Evolutionary conservation across 805 yeast genomes (phyloP), one percentile per base, ranked within the genome.

Genomic region (Candida pseudoglaebosa): DNA sequence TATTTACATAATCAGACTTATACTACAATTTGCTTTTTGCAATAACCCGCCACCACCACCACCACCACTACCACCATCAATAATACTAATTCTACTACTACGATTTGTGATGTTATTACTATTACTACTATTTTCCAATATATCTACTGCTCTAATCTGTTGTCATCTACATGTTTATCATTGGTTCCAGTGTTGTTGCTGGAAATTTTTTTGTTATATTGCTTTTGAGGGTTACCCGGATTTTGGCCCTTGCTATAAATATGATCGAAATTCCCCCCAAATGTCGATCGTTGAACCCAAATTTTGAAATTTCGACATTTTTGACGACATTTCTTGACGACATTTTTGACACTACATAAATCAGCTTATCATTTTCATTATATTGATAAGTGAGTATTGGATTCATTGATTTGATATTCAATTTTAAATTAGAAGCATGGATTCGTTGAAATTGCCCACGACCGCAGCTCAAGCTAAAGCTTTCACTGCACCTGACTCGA

Each of bases 401-500:
- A 67, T 62, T 64, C 73, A 67, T 67, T 67, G 45, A 53, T 24
- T 67, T 67, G 73, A 33, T 16, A 33, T 65, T 45, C 46, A 52
- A 63, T 70, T 61, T 66, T 47, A 43, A 24, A 10, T 16, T 19
- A 5, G 4, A 24, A 21, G 6, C 4, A 82, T 83, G 89, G 88
- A 83, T 54, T 78, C 89, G 34, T 70, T 83, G 44, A 79, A 82
- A 46, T 73, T 82, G 44, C 91, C 91, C 44, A 80, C 84, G 15
- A 83, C 85, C 14, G 87, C 90, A 9, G 85, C 84, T 4, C 77
- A 79, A 53, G 91, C 91, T 8, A 78, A 77, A 53, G 81, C 80
- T 32, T 84, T 83, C 57, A 79, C 84, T 29, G 81, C 83, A 19
- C 76, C 79, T 30, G 75, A 78, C 28, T 79, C 87, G 16, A 67